Conservation (phyloP, 139 green algal species). For the Dunaliella primolecta region DNA sequence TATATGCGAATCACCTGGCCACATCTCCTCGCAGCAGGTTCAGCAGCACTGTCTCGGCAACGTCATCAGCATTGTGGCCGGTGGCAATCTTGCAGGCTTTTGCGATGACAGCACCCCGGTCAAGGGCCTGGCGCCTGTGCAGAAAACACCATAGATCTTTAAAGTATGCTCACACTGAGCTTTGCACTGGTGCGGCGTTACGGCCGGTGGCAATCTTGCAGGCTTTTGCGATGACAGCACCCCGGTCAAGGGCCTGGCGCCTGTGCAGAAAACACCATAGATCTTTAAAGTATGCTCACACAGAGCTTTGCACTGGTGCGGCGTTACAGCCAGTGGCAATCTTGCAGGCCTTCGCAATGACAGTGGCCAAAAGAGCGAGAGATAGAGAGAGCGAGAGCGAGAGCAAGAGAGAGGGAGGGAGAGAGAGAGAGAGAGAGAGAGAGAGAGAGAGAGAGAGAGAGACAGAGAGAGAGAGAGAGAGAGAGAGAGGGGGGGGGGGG, state of each 20-base stretch:
- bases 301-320: not conserved
- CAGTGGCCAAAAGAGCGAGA: no score
- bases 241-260: conserved; percentile 84
- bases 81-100: conserved; percentile 74
- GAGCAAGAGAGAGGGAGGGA: no score
- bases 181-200: conserved; percentile 73
- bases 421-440: no score
- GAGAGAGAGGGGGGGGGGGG: no score
- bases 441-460: no score
- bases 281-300: conserved; percentile 1
- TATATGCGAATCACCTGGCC: conserved; percentile 70
- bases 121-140: conserved; percentile 72
- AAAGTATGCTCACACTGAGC: conserved; percentile 2
- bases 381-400: no score
- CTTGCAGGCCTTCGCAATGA: conserved; percentile 66
- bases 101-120: conserved; percentile 75
- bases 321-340: conserved; percentile 91
- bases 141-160: not conserved
- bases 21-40: conserved; percentile 93
- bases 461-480: no score
- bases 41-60: conserved; percentile 96
- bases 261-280: conserved; percentile 15
- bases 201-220: conserved; percentile 83
- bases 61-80: conserved; percentile 95
- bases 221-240: conserved; percentile 63